Percentiles rank a stretch among this genome's conserved stretches.
Conservation (phyloP, 352 stramenopile species). For the Phytophthora palmivora region DNA sequence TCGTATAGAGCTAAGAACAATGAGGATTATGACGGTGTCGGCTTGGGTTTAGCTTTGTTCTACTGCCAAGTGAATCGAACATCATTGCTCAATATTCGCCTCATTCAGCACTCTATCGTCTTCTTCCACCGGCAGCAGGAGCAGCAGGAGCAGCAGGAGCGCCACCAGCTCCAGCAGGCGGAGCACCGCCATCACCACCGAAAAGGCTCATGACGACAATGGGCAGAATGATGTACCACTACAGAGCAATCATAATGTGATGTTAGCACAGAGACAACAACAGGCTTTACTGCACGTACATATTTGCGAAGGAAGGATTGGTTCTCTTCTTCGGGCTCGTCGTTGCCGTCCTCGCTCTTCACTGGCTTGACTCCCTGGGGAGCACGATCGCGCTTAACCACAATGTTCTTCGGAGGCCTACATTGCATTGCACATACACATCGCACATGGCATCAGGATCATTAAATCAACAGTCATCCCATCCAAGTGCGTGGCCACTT, state of each 20-base stretch:
- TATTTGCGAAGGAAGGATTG: constrained; percentile 89
- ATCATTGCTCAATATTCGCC: constrained; percentile 4
- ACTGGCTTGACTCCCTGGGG: constrained; percentile 80
- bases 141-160: constrained; percentile 32
- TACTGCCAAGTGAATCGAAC: background rate
- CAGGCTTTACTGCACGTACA: constrained; percentile 47
- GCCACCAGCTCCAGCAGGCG: constrained; percentile 41
- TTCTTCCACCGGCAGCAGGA: constrained; percentile 37
- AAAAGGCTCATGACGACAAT: constrained; percentile 82
- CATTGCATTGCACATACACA: background rate
- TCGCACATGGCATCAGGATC: background rate
- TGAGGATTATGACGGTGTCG: background rate
- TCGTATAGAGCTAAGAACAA: constrained; percentile 25
- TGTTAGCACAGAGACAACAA: constrained; percentile 6
- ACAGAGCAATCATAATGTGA: constrained; percentile 13
- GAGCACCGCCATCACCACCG: constrained; percentile 53
- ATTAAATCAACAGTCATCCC: background rate
- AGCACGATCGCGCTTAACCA: constrained; percentile 62
- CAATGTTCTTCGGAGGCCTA: constrained; percentile 73
- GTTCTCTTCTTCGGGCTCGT: constrained; percentile 64
- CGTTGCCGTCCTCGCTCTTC: constrained; percentile 62
- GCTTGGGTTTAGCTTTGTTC: constrained; percentile 14
- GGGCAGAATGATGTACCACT: constrained; percentile 90
- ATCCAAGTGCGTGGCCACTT: constrained; percentile 21
- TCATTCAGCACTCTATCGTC: constrained; percentile 29